A percentile compares a stretch with the other conserved stretches of the same genome.
Conservation (phyloP, 495 filamentous ascomycete genomes). For the Neurospora tetrasperma region DNA sequence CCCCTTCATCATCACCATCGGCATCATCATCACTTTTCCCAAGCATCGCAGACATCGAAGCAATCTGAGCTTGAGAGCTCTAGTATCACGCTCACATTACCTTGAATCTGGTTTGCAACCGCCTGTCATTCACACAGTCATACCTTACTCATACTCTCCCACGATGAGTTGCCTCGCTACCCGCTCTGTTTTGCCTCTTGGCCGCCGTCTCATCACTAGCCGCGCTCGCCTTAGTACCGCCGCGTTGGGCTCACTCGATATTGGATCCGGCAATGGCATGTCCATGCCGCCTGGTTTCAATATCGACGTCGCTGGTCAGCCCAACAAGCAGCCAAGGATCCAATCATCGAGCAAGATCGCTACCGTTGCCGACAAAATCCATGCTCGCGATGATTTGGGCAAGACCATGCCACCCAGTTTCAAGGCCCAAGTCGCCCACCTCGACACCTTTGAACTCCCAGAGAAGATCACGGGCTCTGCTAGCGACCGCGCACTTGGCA, state of each 20-base stretch:
- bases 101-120: not conserved
- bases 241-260: not conserved
- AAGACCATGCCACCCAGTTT: conserved; percentile 28
- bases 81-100: not conserved
- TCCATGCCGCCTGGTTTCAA: conserved; percentile 14
- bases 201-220: conserved; percentile 2
- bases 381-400: not conserved
- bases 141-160: not conserved
- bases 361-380: not conserved
- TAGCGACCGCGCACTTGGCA: conserved; percentile 21
- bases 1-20: not conserved
- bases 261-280: not conserved
- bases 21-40: not conserved
- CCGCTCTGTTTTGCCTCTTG: conserved; percentile 1
- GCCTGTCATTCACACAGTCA: not conserved
- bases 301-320: conserved; percentile 3
- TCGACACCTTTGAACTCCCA: conserved; percentile 29
- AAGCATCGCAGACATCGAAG: not conserved
- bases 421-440: conserved; percentile 21
- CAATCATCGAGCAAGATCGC: not conserved
- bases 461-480: conserved; percentile 16
- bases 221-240: conserved; percentile 11
- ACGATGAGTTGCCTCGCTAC: conserved; percentile 2
- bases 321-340: not conserved
- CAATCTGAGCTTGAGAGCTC: not conserved